phyloP scores from a whole-genome alignment of 2,329 filamentous ascomycete species.

The Dryadomyces sulphureus region DNA sequence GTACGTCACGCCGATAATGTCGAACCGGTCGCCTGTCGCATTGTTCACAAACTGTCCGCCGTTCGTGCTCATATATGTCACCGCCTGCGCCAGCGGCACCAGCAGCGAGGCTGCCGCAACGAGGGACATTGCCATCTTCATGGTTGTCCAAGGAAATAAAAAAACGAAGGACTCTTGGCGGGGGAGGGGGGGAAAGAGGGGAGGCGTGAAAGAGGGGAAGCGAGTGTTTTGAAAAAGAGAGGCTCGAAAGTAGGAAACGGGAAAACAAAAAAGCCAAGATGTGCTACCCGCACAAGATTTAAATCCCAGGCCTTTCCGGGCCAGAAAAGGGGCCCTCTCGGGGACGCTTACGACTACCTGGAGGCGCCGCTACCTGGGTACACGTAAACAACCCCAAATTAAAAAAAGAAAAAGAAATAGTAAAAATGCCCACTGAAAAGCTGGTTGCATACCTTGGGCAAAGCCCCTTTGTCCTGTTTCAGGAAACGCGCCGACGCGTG shows the following conservation, averaged over 20 bases:
- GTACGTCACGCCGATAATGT: slow-evolving; percentile 50
- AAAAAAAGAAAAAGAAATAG: background rate
- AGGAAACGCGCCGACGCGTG: background rate
- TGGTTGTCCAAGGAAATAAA: background rate
- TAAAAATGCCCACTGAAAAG: background rate
- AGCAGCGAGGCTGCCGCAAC: slow-evolving; percentile 26
- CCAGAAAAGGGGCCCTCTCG: background rate
- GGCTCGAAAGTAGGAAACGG: too few relatives aligned
- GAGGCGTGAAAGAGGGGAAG: background rate
- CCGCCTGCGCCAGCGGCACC: slow-evolving; percentile 36
- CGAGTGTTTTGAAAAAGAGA: background rate
- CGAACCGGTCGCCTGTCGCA: slow-evolving; percentile 41
- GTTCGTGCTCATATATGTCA: slow-evolving; percentile 38
- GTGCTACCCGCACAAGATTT: too few relatives aligned
- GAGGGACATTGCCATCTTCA: slow-evolving; percentile 26
- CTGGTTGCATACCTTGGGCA: background rate
- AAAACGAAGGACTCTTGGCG: background rate
- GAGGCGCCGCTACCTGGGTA: background rate
- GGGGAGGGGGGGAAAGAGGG: background rate
- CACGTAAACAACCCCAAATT: background rate
- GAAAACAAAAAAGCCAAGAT: too few relatives aligned
- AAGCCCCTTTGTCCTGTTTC: background rate
- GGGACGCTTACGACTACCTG: background rate
- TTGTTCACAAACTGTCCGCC: slow-evolving; percentile 46
- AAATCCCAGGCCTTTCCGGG: background rate